These are phyloP conservation scores for Lyophyllum shimeji DNA, from an alignment of 768 basidiomycete species.

Conservation along the genomic window DNA sequence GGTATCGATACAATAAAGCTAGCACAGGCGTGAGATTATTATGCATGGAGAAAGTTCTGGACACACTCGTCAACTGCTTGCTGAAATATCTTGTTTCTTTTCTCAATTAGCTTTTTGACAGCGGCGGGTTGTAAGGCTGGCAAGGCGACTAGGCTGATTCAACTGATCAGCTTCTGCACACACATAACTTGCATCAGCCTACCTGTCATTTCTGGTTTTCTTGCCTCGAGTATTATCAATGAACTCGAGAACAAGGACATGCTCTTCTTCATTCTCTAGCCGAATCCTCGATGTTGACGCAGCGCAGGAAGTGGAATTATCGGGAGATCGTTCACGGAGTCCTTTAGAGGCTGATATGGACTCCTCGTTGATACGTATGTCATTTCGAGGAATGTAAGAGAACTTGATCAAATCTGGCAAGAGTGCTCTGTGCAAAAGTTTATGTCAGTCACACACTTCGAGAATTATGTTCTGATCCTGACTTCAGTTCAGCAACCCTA, in stretches of 20 bases:
- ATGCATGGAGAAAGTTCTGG: not conserved
- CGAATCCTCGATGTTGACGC: constrained; percentile 26
- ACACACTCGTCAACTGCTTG: constrained; percentile 69
- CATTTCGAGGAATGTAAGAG: constrained; percentile 69
- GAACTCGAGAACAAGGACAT: constrained; percentile 49
- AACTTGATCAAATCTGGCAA: constrained; percentile 80
- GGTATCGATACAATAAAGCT: constrained; percentile 62
- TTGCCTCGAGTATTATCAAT: constrained; percentile 34
- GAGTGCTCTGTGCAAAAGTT: constrained; percentile 53
- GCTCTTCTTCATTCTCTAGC: constrained; percentile 25
- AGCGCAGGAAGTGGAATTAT: constrained; percentile 31
- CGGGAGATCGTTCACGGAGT: constrained; percentile 37
- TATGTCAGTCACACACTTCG: not conserved
- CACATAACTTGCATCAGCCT: not conserved
- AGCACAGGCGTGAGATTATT: not conserved
- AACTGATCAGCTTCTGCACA: not conserved
- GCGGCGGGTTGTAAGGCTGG: constrained; percentile 52
- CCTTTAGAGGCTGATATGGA: constrained; percentile 14
- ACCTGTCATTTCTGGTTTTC: constrained; percentile 30
- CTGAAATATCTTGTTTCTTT: constrained; percentile 63
- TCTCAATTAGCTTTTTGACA: constrained; percentile 69
- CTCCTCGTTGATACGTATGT: constrained; percentile 55
- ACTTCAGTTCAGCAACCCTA: constrained; percentile 86
- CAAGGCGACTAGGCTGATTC: constrained; percentile 17
- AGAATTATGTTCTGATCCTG: constrained; percentile 11